Percentiles rank a stretch among this genome's conserved stretches.
phyloP scores from a whole-genome alignment of 139 green algal species.

The Chlamydomonas sp. region DNA sequence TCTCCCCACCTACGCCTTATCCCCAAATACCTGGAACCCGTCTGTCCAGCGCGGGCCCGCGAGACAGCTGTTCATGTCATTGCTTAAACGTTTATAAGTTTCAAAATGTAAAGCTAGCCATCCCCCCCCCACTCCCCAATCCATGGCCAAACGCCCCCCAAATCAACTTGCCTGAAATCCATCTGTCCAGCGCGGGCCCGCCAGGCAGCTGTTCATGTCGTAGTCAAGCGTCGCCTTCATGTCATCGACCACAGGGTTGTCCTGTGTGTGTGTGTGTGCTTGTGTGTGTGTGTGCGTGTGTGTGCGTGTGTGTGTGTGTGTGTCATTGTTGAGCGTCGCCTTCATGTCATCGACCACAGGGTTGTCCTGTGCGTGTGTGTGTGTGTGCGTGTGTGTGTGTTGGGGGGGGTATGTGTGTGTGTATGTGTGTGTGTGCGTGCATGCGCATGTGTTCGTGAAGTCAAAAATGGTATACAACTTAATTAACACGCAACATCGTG shows the following conservation, averaged over 20 bases:
- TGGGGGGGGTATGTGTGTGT: neutral
- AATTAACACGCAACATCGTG: too few species aligned
- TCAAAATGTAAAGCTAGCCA: too few species aligned
- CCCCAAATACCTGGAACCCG: too few species aligned
- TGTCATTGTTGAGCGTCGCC: conserved; percentile 58
- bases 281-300: neutral
- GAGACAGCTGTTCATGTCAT: conserved; percentile 47
- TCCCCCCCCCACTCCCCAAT: too few species aligned
- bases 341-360: conserved; percentile 31
- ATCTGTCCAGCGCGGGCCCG: conserved; percentile 46
- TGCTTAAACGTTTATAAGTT: too few species aligned
- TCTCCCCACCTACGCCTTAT: too few species aligned
- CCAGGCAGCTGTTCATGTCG: conserved; percentile 45
- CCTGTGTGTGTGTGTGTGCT: too few species aligned
- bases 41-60: conserved; percentile 46
- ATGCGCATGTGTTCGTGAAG: too few species aligned
- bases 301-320: conserved; percentile 1
- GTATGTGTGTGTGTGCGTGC: conserved; percentile 54
- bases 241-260: conserved; percentile 30
- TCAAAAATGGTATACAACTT: too few species aligned
- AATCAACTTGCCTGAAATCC: too few species aligned
- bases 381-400: neutral
- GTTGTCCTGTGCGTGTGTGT: conserved; percentile 33
- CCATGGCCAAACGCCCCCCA: too few species aligned
- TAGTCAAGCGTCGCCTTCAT: conserved; percentile 54